These are phyloP conservation scores for Leishmania tropica DNA, from an alignment of 208 protist species.

Conservation along the genomic window DNA sequence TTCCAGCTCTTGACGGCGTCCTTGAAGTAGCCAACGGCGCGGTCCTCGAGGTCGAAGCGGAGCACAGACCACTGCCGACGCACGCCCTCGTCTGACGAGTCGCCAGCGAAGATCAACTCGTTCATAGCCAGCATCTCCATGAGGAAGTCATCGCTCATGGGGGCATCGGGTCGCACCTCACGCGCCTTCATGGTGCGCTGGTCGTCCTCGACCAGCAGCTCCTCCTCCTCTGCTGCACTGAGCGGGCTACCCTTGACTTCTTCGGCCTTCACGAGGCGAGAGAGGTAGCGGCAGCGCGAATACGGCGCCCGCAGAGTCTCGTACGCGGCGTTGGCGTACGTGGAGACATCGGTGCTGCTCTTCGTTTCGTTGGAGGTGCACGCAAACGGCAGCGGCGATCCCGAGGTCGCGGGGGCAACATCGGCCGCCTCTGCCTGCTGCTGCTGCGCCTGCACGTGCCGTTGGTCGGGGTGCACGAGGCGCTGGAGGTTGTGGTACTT, in stretches of 20 bases:
- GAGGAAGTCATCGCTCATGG: conserved; percentile 66
- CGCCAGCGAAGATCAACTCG: conserved; percentile 72
- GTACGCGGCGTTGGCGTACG: conserved; percentile 82
- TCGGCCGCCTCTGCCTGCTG: conserved; percentile 1
- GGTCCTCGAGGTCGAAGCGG: conserved; percentile 63
- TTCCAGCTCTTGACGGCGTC: conserved; percentile 46
- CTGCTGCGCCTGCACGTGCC: conserved; percentile 44
- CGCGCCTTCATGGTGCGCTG: conserved; percentile 31
- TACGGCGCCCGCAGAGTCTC: conserved; percentile 76
- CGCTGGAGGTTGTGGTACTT: conserved; percentile 79
- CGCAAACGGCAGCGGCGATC: not conserved
- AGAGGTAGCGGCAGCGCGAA: conserved; percentile 79
- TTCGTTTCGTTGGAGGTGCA: conserved; percentile 1
- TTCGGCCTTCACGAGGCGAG: conserved; percentile 44
- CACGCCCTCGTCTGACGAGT: conserved; percentile 43
- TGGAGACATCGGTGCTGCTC: conserved; percentile 44
- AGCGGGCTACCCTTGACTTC: conserved; percentile 40
- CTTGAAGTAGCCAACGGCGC: conserved; percentile 58
- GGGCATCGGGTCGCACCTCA: conserved; percentile 30
- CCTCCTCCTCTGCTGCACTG: conserved; percentile 63
- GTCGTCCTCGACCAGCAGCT: conserved; percentile 66
- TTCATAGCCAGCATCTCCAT: conserved; percentile 77
- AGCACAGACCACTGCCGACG: conserved; percentile 54
- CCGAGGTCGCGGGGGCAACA: not conserved
- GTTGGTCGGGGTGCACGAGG: conserved; percentile 77